phyloP scores from a whole-genome alignment of 1,284 basidiomycete genomes.

The Trametes pubescens region DNA sequence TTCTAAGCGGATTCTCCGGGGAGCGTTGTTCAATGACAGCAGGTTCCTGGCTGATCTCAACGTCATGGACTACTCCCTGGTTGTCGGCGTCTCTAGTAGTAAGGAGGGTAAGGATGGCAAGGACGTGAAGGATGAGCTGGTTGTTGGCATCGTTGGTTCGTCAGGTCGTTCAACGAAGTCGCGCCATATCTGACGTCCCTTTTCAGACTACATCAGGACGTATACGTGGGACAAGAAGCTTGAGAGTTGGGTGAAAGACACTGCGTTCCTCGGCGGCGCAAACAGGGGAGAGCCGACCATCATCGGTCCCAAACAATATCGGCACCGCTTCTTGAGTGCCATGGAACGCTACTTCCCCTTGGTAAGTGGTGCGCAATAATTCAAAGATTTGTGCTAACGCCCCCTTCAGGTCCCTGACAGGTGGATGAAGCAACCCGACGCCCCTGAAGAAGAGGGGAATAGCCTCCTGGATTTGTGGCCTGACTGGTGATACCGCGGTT shows the following conservation, averaged over 20 bases:
- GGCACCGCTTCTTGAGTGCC: slow-evolving; percentile 87
- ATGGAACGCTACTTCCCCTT: slow-evolving; percentile 94
- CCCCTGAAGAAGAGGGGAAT: slow-evolving; percentile 75
- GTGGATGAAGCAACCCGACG: slow-evolving; percentile 86
- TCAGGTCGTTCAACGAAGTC: slow-evolving; percentile 31
- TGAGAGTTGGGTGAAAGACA: slow-evolving; percentile 98
- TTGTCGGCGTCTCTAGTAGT: slow-evolving; percentile 88
- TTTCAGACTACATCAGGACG: slow-evolving; percentile 88
- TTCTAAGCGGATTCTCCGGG: slow-evolving; percentile 90
- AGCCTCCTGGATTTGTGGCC: slow-evolving; percentile 58
- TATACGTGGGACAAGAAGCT: slow-evolving; percentile 99
- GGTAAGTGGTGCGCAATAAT: slow-evolving; percentile 51
- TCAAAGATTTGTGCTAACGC: slow-evolving; percentile 21
- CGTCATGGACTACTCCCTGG: slow-evolving; percentile 99
- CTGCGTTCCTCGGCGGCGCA: slow-evolving; percentile 83
- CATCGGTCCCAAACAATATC: slow-evolving; percentile 87
- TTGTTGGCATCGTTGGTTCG: slow-evolving; percentile 96
- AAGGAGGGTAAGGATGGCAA: too few relatives aligned
- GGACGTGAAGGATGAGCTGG: slow-evolving; percentile 76
- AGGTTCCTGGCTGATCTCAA: slow-evolving; percentile 95
- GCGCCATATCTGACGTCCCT: slow-evolving; percentile 5
- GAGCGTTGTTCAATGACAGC: slow-evolving; percentile 94
- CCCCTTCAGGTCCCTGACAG: slow-evolving; percentile 75
- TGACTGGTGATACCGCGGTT: slow-evolving; percentile 52
- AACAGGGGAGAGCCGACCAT: slow-evolving; percentile 92